These are phyloP conservation scores for Arachnopeziza araneosa DNA, from an alignment of 2,329 filamentous ascomycete species.

Conservation along the genomic window DNA sequence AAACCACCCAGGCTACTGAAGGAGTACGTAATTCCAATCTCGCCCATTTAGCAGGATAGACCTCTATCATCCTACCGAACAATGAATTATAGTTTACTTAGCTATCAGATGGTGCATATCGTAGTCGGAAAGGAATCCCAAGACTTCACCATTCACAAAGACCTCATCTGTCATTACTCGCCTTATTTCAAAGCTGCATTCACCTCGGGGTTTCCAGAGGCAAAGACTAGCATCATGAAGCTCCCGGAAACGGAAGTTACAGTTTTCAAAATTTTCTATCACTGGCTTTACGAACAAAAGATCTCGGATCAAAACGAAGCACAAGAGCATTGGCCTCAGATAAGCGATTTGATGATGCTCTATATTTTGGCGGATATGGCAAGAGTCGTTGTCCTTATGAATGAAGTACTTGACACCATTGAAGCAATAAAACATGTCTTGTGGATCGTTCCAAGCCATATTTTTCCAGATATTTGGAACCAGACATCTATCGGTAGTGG, in stretches of 20 bases:
- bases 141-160: conserved; percentile 10
- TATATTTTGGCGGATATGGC: conserved; percentile 10
- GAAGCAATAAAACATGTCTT: not conserved
- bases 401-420: conserved; percentile 2
- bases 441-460: not conserved
- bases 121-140: not conserved
- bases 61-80: not conserved
- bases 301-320: not conserved
- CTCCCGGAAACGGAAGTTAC: not conserved
- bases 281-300: conserved; percentile 13
- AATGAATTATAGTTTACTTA: not conserved
- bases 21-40: not conserved
- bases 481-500: not conserved
- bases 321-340: not conserved
- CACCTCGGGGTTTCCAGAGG: not conserved
- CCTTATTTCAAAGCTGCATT: conserved; percentile 7
- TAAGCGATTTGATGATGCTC: not conserved
- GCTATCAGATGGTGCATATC: not conserved
- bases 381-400: not conserved
- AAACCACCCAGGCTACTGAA: too few species aligned
- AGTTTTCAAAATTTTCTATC: conserved; percentile 10
- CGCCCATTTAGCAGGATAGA: not conserved
- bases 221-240: not conserved
- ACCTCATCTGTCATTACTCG: conserved; percentile 10
- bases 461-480: conserved; percentile 1